Evolutionary conservation across 163 green algal species (phyloP), one percentile per base, ranked within the genome.

Genomic region (Picocystis sp.): DNA sequence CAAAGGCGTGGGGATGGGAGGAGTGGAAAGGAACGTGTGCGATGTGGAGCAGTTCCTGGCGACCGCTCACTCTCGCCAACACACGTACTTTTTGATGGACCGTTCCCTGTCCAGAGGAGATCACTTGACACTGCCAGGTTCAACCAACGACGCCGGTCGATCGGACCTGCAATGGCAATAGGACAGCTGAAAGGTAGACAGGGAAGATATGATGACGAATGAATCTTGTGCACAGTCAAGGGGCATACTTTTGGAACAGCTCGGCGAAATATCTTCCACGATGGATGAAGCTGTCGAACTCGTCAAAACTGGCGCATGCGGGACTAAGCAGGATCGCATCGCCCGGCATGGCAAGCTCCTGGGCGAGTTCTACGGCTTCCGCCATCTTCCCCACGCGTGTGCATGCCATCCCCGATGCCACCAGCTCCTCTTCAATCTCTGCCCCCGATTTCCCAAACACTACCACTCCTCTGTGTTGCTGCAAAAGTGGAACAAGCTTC

Each of bases 271-370:
- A 44, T 1, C 53, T 22, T 3, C 67, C 67, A 34, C 67, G 48
- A 25, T 76, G 58, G 53, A 54, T 51, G 45, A 76, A 76, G 46
- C 63, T 68, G 22, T 24, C 23, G 43, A 76, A 76, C 55, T 64
- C 66, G 46, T 76, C 67, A 34, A 76, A 76, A 48, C 66, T 75
- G 1, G 67, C 67, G 29, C 60, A 72, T 12, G 48, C 67, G 6
- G 67, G 67, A 55, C 66, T 76, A 6, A 76, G 65, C 13, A 76
- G 52, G 22, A 76, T 25, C 3, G 55, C 47, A 25, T 51, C 45
- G 10, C 44, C 52, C 5, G 50, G 22, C 22, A 17, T 15, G 22
- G 21, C 10, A 11, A 50, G 8, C 29, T 22, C 10, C 11, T 13
- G 21, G 5, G 33, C 52, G 3, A 58, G 52, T 3, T 22, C 52